Base-by-base conservation (phyloP, 176 grass and related monocot genomes). In the Zea luxurians region DNA sequence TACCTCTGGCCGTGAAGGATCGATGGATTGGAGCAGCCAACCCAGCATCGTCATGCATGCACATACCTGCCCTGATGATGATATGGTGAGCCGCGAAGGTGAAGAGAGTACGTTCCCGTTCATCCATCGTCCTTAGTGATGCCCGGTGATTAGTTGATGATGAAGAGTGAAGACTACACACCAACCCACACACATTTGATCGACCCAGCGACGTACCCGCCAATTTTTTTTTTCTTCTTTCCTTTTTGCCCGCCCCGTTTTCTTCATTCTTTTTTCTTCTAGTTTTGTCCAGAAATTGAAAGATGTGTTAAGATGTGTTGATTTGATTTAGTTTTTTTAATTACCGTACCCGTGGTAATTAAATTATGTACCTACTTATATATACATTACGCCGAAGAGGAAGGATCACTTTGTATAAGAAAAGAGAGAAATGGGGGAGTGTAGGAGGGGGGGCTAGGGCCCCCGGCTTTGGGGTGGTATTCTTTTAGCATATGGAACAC, bases 271-370 rank as follows among this genome's bases (percentile, higher is more conserved):
- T 20, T 61, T 52, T 76, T 70, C 16, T 55, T 79, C 48, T 89
- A 89, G 82, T 89, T 89, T 89, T 89, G 87, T 89, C 82, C 87
- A 89, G 77, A 85, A 84, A 86, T 68, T 35, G 77, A 84, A 88
- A 89, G 77, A 84, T 89, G 27, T 27, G 27, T 27, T 27, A 27
- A 27, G 27, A 27, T 27, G 87, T 85, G 87, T 85, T 85, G 78
- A 84, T 89, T 89, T 89, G 71, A 81, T 89, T 84, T 88, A 89
- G 87, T 81, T 89, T 61, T 83, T 49, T 77, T 80, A 89, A 84
- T 89, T 89, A 89, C 82, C 82, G 84, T 89, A 89, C 77, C 82
- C 58, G 71, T 81, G 87, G 87, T 89, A 85, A 89, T 89, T 89
- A 89, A 27, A 76, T 77, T 49, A 84, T 89, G 87, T 81, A 89